Base-by-base conservation (phyloP, 306 rosid genomes). In the Prunus mume region DNA sequence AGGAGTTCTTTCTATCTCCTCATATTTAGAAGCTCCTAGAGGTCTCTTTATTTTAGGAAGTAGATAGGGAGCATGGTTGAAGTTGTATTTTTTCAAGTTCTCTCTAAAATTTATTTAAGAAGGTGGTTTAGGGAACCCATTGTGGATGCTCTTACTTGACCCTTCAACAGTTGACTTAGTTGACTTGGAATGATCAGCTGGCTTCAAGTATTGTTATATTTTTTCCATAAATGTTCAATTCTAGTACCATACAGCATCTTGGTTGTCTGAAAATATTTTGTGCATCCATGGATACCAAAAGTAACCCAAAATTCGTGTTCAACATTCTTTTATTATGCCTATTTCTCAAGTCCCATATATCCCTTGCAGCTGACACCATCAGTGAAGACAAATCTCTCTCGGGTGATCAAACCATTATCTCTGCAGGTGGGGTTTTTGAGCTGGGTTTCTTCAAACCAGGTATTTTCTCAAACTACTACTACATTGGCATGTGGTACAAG, bases 401-500 rank as follows among this genome's bases (percentile, higher is more conserved):
- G 0, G 89, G 89, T 15, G 80, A 88, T 56, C 87, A 88, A 83
- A 88, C 91, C 15, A 77, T 90, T 45, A 66, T 77, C 68, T 86
- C 92, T 6, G 34, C 73, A 0, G 41, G 30, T 18, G 88, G 78
- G 2, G 17, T 28, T 70, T 90, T 88, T 51, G 87, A 65, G 25
- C 47, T 88, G 81, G 96, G 96, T 74, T 90, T 90, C 86, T 81
- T 86, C 80, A 69, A 9, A 3, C 56, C 86, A 76, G 91, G 90
- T 85, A 83, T 64, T 2, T 63, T 85, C 46, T 79, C 87, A 19
- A 86, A 88, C 22, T 86, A 88, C 22, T 86, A 81, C 80, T 90
- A 90, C 69, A 52, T 86, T 79, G 89, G 92, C 68, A 85, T 86
- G 0, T 86, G 92, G 96, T 85, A 85, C n/a, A n/a, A n/a, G n/a